Evolutionary conservation across 2,329 filamentous ascomycete genomes (phyloP).

Genomic region (Uncinocarpus reesii): DNA sequence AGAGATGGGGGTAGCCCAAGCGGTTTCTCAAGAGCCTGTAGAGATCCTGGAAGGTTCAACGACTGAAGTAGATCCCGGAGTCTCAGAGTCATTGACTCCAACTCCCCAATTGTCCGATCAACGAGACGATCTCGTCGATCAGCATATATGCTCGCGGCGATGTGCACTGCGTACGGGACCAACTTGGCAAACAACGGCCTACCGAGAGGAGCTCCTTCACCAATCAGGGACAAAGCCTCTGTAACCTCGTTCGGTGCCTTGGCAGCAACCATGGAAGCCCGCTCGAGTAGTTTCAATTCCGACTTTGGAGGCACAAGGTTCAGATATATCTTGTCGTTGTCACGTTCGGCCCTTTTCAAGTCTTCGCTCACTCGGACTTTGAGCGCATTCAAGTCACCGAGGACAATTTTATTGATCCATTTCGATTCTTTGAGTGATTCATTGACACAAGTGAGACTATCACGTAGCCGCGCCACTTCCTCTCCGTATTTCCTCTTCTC

Average conservation of each 20-base stretch:
- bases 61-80: constrained; percentile 70
- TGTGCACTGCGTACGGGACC: constrained; percentile 89
- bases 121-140: constrained; percentile 84
- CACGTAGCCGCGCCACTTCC: constrained; percentile 75
- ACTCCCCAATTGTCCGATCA: constrained; percentile 71
- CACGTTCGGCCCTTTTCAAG: constrained; percentile 82
- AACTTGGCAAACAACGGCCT: constrained; percentile 79
- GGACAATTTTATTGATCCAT: constrained; percentile 70
- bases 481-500: constrained; percentile 94
- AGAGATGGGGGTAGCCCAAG: constrained; percentile 77
- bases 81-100: constrained; percentile 69
- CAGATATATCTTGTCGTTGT: constrained; percentile 93
- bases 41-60: constrained; percentile 77
- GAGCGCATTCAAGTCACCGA: constrained; percentile 70
- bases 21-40: constrained; percentile 91
- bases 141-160: constrained; percentile 90
- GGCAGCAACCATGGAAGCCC: constrained; percentile 77
- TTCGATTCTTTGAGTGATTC: constrained; percentile 77
- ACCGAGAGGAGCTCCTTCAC: constrained; percentile 70
- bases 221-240: constrained; percentile 68
- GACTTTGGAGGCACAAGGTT: constrained; percentile 75
- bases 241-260: constrained; percentile 72
- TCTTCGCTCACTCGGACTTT: constrained; percentile 78
- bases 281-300: constrained; percentile 73
- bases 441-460: constrained; percentile 70